These are phyloP conservation scores for Lathyrus tuberosus DNA, from an alignment of 306 rosid genomes.

Conservation along the genomic window DNA sequence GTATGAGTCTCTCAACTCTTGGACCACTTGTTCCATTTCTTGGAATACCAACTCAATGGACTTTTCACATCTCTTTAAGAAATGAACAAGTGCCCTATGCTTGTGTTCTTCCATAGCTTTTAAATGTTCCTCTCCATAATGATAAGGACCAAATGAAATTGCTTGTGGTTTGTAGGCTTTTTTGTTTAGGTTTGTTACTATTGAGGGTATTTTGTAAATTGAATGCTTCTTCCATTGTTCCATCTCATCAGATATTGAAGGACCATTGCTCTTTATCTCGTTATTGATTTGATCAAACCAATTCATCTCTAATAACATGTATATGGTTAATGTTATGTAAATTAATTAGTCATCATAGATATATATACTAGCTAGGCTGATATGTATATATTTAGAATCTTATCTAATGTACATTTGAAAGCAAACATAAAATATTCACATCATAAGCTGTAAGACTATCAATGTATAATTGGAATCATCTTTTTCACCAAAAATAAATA, in stretches of 20 bases:
- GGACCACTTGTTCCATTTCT: conserved; percentile 30
- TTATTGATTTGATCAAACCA: conserved; percentile 45
- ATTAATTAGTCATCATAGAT: background rate
- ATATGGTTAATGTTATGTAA: background rate
- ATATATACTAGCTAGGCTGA: background rate
- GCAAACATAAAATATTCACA: background rate
- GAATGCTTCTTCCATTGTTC: conserved; percentile 51
- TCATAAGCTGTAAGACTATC: background rate
- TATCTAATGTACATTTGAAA: conserved; percentile 20
- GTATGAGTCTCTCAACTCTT: conserved; percentile 45
- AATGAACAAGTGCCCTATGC: conserved; percentile 48
- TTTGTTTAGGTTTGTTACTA: conserved; percentile 20
- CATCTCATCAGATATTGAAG: conserved; percentile 21
- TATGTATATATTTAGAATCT: background rate
- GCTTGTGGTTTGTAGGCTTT: conserved; percentile 50
- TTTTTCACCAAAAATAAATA: background rate
- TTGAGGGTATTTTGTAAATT: conserved; percentile 50
- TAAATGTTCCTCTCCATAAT: conserved; percentile 20
- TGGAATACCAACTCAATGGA: conserved; percentile 23
- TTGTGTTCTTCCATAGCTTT: conserved; percentile 54
- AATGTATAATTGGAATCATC: conserved; percentile 26
- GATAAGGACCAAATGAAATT: conserved; percentile 70
- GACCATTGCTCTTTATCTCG: conserved; percentile 23
- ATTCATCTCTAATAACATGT: conserved; percentile 31
- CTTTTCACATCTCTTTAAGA: conserved; percentile 36